Evolutionary conservation across 345 rosid species (phyloP).

Genomic region (Corchorus olitorius): DNA sequence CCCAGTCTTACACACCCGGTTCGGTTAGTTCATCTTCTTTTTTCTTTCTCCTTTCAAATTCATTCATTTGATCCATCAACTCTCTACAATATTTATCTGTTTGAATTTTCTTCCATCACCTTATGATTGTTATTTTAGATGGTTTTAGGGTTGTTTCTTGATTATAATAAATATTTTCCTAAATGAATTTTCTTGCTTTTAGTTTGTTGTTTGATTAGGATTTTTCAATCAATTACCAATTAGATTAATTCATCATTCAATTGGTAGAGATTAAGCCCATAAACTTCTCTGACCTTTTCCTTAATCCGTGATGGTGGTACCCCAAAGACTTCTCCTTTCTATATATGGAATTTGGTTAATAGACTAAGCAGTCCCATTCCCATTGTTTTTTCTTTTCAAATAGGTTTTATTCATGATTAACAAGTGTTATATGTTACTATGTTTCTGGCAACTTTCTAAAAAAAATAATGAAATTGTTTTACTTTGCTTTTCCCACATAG

Average conservation of each 20-base stretch:
- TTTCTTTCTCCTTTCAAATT: background rate
- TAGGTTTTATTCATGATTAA: no score
- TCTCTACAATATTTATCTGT: background rate
- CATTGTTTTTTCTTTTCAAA: no score
- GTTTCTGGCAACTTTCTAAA: no score
- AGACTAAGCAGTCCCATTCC: background rate
- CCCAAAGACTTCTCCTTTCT: background rate
- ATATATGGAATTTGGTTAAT: background rate
- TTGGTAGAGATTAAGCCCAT: background rate
- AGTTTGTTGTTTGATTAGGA: no score
- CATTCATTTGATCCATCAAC: background rate
- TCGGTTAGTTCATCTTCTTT: constrained; percentile 23
- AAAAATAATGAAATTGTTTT: no score
- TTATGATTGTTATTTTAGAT: no score
- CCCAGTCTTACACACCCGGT: constrained; percentile 31
- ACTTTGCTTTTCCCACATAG: no score
- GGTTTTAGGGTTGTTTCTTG: no score
- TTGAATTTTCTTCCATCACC: background rate
- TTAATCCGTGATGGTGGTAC: background rate
- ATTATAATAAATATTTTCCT: no score
- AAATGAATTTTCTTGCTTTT: no score
- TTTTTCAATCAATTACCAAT: no score
- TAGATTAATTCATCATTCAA: background rate
- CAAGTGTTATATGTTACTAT: no score
- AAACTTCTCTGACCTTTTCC: background rate